Evolutionary conservation across 306 rosid genomes (phyloP).

Genomic region (Rosa rugosa): DNA sequence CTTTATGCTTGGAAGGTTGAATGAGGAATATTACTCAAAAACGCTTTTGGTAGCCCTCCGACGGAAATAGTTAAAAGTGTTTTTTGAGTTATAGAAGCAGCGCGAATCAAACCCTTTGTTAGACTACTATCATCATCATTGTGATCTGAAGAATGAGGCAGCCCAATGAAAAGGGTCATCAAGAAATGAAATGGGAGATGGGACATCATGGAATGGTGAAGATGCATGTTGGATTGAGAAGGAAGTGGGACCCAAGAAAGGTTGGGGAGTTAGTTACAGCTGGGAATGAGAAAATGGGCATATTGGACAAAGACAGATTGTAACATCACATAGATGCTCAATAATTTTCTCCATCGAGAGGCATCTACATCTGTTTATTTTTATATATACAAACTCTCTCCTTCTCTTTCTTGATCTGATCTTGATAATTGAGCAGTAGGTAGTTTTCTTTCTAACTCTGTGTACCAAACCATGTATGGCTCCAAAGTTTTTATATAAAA

Average conservation of each 20-base stretch:
- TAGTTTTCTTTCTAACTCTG: constrained; percentile 23
- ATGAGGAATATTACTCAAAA: constrained; percentile 10
- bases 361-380: constrained; percentile 31
- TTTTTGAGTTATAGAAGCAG: neutral
- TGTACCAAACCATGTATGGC: constrained; percentile 37
- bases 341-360: constrained; percentile 50
- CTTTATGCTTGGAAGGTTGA: constrained; percentile 91
- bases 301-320: constrained; percentile 58
- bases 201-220: constrained; percentile 40
- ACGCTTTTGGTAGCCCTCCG: neutral
- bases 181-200: neutral
- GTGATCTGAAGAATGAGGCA: constrained; percentile 39
- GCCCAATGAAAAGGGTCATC: constrained; percentile 33
- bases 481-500: constrained; percentile 27
- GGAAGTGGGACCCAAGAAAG: constrained; percentile 41
- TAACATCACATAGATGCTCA: constrained; percentile 42
- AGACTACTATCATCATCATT: constrained; percentile 15
- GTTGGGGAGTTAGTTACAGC: constrained; percentile 51
- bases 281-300: constrained; percentile 57
- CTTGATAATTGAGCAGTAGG: constrained; percentile 52
- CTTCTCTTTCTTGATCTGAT: constrained; percentile 51
- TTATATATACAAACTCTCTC: constrained; percentile 33
- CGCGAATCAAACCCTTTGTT: constrained; percentile 1
- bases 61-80: neutral
- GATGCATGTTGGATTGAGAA: constrained; percentile 37